phyloP scores from a whole-genome alignment of 2,329 filamentous ascomycete species.

The Calonectria fujianensis region DNA sequence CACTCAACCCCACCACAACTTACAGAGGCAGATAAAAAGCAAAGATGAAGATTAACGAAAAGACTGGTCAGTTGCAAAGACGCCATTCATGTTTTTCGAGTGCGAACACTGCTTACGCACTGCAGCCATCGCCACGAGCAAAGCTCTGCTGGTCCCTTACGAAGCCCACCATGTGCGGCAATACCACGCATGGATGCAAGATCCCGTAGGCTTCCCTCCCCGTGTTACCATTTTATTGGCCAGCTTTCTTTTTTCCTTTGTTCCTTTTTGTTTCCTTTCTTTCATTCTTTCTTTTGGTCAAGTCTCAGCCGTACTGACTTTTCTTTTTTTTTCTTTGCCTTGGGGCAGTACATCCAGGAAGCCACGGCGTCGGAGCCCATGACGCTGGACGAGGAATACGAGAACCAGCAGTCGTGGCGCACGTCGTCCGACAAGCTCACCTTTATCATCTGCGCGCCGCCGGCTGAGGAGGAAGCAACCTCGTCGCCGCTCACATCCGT shows the following conservation, averaged over 20 bases:
- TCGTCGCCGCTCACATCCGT: background rate
- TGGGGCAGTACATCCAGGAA: slow-evolving; percentile 80
- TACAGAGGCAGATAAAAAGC: slow-evolving; percentile 31
- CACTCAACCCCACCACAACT: slow-evolving; percentile 38
- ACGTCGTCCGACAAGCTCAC: slow-evolving; percentile 90
- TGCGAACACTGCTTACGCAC: background rate
- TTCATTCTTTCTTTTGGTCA: background rate
- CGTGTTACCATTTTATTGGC: background rate
- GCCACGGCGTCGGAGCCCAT: slow-evolving; percentile 93
- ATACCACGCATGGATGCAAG: slow-evolving; percentile 96
- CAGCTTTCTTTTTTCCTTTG: background rate
- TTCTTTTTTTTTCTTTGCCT: too few relatives aligned
- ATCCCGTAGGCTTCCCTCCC: slow-evolving; percentile 71
- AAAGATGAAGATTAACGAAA: slow-evolving; percentile 69
- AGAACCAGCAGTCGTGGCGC: slow-evolving; percentile 93
- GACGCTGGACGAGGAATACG: slow-evolving; percentile 86
- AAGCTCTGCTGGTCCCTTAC: slow-evolving; percentile 88
- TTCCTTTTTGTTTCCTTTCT: background rate
- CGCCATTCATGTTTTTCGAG: background rate
- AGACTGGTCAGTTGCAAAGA: slow-evolving; percentile 61
- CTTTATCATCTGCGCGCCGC: slow-evolving; percentile 86
- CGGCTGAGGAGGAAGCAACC: slow-evolving; percentile 51
- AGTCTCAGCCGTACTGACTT: background rate
- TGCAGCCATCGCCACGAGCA: slow-evolving; percentile 79
- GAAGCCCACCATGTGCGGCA: slow-evolving; percentile 85